Percentiles rank a stretch among this genome's conserved stretches.
These are phyloP conservation scores for Ceratocystis variospora DNA, from an alignment of 2,329 filamentous ascomycete genomes.

Conservation along the genomic window DNA sequence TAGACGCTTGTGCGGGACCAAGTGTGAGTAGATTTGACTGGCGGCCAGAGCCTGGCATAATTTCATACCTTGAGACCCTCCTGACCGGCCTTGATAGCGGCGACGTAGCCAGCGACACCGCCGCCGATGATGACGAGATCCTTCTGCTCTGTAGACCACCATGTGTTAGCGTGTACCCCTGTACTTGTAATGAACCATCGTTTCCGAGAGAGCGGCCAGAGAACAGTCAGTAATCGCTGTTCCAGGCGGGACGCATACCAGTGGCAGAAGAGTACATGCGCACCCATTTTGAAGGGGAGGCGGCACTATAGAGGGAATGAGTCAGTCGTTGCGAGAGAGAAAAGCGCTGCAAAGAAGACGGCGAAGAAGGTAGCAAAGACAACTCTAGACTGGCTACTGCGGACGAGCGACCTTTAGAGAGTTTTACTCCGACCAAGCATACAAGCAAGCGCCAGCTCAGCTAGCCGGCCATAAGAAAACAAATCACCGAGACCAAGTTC, in stretches of 20 bases:
- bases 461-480: background rate
- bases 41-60: too few species aligned
- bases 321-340: slow-evolving; percentile 6
- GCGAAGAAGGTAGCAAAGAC: background rate
- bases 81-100: slow-evolving; percentile 97
- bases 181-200: background rate
- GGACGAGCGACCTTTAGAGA: background rate
- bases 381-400: background rate
- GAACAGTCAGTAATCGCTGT: background rate
- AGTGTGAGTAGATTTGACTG: background rate
- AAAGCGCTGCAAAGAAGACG: background rate
- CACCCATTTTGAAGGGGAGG: slow-evolving; percentile 34
- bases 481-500: background rate
- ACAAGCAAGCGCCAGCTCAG: background rate
- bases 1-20: background rate
- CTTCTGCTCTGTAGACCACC: slow-evolving; percentile 57
- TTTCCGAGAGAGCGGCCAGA: background rate
- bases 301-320: background rate
- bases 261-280: slow-evolving; percentile 45
- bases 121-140: slow-evolving; percentile 96
- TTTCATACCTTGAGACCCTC: slow-evolving; percentile 75
- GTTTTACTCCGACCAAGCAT: background rate
- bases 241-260: slow-evolving; percentile 31
- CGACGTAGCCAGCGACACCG: slow-evolving; percentile 95
- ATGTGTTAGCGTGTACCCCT: slow-evolving; percentile 27